phyloP scores from a whole-genome alignment of 2,329 filamentous ascomycete genomes.

The Claviceps quebecensis region DNA sequence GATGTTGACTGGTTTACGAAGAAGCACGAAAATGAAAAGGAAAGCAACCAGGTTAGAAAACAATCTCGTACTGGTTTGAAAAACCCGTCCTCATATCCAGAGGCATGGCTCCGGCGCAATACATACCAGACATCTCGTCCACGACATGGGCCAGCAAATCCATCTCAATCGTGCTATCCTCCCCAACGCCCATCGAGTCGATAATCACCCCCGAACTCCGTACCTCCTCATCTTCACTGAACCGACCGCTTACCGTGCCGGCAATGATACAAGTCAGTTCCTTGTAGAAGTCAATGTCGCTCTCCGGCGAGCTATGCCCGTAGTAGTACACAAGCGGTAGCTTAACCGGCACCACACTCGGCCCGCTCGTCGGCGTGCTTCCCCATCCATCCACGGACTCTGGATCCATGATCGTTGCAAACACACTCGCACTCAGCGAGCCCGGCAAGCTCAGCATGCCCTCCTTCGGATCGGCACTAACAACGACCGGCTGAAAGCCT shows the following conservation, averaged over 20 bases:
- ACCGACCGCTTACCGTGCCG: slow-evolving; percentile 59
- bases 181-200: slow-evolving; percentile 62
- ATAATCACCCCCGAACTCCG: slow-evolving; percentile 69
- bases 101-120: too few species aligned
- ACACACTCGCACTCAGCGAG: slow-evolving; percentile 72
- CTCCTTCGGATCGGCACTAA: slow-evolving; percentile 76
- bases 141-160: slow-evolving; percentile 70
- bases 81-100: too few species aligned
- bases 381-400: slow-evolving; percentile 73
- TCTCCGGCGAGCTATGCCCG: slow-evolving; percentile 58
- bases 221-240: slow-evolving; percentile 61
- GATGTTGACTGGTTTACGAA: slow-evolving; percentile 47
- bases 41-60: background rate
- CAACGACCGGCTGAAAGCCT: slow-evolving; percentile 61
- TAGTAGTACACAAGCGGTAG: slow-evolving; percentile 84
- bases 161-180: slow-evolving; percentile 50
- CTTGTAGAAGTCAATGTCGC: slow-evolving; percentile 59
- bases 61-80: too few species aligned
- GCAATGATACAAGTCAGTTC: slow-evolving; percentile 64
- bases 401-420: slow-evolving; percentile 76
- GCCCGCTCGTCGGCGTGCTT: slow-evolving; percentile 78
- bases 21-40: background rate
- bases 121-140: slow-evolving; percentile 37
- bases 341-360: slow-evolving; percentile 78
- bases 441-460: slow-evolving; percentile 66